Evolutionary conservation across 768 basidiomycete species (phyloP).

Genomic region (Lanmaoa rubissima): DNA sequence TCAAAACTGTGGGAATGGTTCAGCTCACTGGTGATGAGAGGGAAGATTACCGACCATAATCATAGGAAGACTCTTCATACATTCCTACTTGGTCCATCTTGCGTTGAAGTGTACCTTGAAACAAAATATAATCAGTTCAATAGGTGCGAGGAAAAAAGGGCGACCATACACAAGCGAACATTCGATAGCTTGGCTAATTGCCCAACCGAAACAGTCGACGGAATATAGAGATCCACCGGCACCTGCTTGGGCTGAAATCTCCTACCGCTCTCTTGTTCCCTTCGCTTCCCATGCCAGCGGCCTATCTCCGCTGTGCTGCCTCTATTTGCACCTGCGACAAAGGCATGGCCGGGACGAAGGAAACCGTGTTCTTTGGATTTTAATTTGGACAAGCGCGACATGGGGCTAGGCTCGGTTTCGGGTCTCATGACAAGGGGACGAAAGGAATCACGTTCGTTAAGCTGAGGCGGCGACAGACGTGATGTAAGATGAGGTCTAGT

Average conservation of each 20-base stretch:
- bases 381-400: conserved; percentile 4
- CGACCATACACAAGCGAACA: conserved; percentile 58
- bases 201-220: conserved; percentile 74
- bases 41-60: conserved; percentile 53
- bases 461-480: not conserved
- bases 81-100: conserved; percentile 74
- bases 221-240: conserved; percentile 61
- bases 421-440: not conserved
- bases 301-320: not conserved
- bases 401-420: not conserved
- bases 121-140: not conserved
- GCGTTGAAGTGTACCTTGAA: conserved; percentile 57
- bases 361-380: conserved; percentile 21
- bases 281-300: conserved; percentile 9
- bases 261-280: conserved; percentile 7
- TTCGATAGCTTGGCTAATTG: conserved; percentile 65
- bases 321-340: conserved; percentile 1
- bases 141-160: not conserved
- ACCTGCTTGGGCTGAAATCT: conserved; percentile 32
- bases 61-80: conserved; percentile 62
- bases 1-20: conserved; percentile 57
- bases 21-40: not conserved
- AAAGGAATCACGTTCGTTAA: not conserved
- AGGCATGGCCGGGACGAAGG: conserved; percentile 7
- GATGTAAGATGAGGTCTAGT: conserved; percentile 7